These are phyloP conservation scores for Lunularia cruciata DNA, from an alignment of 225 moss, liverwort and hornwort species.

Conservation along the genomic window DNA sequence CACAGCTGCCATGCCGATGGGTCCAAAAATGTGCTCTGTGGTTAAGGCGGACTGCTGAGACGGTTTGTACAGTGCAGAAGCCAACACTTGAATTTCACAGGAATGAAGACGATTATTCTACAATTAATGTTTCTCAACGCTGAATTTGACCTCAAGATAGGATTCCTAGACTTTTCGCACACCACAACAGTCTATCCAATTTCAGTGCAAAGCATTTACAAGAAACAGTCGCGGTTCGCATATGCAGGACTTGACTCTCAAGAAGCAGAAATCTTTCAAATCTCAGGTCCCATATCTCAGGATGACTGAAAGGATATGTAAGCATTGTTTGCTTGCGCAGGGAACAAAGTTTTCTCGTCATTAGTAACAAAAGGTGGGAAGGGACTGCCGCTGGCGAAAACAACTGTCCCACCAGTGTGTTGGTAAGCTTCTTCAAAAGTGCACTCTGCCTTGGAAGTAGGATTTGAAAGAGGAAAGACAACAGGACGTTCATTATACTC, in stretches of 20 bases:
- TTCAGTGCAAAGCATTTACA: too few relatives aligned
- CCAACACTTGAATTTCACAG: too few relatives aligned
- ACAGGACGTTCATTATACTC: slow-evolving; percentile 57
- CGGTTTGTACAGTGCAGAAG: not conserved
- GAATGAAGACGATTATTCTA: too few relatives aligned
- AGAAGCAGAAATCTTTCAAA: too few relatives aligned
- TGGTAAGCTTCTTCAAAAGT: slow-evolving; percentile 81
- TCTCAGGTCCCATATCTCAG: too few relatives aligned
- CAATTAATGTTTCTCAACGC: too few relatives aligned
- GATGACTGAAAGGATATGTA: slow-evolving; percentile 30
- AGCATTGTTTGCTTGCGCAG: slow-evolving; percentile 57
- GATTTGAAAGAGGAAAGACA: slow-evolving; percentile 78
- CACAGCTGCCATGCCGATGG: slow-evolving; percentile 55
- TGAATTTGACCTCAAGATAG: too few relatives aligned
- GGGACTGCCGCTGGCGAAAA: slow-evolving; percentile 87
- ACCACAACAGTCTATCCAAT: not conserved
- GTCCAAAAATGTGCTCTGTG: slow-evolving; percentile 41
- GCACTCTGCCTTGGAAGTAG: slow-evolving; percentile 81
- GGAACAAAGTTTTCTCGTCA: slow-evolving; percentile 40
- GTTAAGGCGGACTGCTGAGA: slow-evolving; percentile 7
- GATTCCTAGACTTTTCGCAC: too few relatives aligned
- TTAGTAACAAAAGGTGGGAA: slow-evolving; percentile 47
- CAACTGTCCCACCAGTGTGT: slow-evolving; percentile 60
- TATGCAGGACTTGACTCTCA: too few relatives aligned
- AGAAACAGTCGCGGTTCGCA: too few relatives aligned